phyloP scores from a whole-genome alignment of 768 basidiomycete genomes.

The Hericium coralloides region DNA sequence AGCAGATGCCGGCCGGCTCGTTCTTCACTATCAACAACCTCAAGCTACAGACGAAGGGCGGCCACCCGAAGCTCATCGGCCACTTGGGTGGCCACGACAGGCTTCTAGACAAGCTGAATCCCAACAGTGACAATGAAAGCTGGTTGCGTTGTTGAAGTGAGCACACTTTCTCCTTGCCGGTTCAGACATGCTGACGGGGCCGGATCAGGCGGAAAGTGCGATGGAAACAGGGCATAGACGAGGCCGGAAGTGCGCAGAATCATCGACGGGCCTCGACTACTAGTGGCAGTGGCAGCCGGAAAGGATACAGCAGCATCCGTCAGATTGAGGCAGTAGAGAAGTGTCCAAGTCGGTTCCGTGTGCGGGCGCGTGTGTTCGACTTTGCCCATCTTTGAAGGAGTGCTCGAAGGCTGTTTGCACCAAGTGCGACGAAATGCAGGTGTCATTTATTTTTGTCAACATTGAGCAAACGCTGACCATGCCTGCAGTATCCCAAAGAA shows the following conservation, averaged over 20 bases:
- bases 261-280: neutral
- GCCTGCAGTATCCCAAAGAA: constrained; percentile 3
- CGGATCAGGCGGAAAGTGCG: constrained; percentile 3
- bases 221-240: neutral
- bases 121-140: constrained; percentile 4
- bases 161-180: neutral
- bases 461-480: neutral
- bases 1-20: constrained; percentile 3
- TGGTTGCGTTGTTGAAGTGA: constrained; percentile 6
- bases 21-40: constrained; percentile 12
- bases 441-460: neutral
- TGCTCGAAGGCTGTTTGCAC: constrained; percentile 7
- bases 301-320: constrained; percentile 5
- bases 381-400: constrained; percentile 7
- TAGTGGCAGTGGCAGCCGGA: neutral
- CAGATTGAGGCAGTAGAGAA: constrained; percentile 1
- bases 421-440: constrained; percentile 7
- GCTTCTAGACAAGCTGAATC: constrained; percentile 10
- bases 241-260: neutral
- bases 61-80: constrained; percentile 3
- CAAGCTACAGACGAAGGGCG: constrained; percentile 4
- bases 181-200: neutral
- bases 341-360: constrained; percentile 4
- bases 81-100: constrained; percentile 12
- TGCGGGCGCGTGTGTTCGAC: constrained; percentile 11